phyloP scores from a whole-genome alignment of 2,329 filamentous ascomycete genomes.

The Talaromyces sp. region DNA sequence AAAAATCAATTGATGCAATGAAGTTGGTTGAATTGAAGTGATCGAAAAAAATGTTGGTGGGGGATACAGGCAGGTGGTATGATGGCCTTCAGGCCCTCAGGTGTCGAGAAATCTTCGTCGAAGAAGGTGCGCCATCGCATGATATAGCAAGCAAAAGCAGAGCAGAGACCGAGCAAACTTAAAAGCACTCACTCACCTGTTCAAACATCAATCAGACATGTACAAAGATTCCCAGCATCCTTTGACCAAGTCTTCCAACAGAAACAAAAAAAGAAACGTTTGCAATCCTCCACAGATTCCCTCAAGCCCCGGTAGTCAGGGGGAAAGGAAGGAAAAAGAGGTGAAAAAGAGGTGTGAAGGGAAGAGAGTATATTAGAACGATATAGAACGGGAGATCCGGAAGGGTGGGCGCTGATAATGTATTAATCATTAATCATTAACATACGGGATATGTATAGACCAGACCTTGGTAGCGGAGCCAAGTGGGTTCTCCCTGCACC shows the following conservation, averaged over 20 bases:
- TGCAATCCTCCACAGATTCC: neutral
- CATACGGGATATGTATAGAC: neutral
- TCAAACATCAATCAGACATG: constrained; percentile 1
- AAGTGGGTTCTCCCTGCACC: constrained; percentile 1
- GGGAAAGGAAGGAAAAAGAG: neutral
- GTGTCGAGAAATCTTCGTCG: neutral
- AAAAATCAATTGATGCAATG: neutral
- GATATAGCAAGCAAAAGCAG: neutral
- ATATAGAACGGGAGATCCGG: constrained; percentile 7
- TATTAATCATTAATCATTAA: neutral
- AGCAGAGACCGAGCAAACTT: neutral
- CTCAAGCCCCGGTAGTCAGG: neutral
- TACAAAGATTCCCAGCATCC: constrained; percentile 16
- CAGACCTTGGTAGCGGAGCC: neutral
- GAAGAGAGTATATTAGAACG: neutral
- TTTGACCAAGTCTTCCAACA: neutral
- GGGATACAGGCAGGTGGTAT: neutral
- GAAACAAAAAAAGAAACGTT: neutral
- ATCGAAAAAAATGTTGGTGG: neutral
- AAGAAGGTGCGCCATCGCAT: constrained; percentile 1
- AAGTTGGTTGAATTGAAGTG: neutral
- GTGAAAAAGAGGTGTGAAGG: neutral
- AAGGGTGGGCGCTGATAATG: constrained; percentile 4
- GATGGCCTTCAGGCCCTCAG: neutral
- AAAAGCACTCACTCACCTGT: constrained; percentile 8